Evolutionary conservation across 768 basidiomycete species (phyloP).

Genomic region (Fomitopsis serialis): DNA sequence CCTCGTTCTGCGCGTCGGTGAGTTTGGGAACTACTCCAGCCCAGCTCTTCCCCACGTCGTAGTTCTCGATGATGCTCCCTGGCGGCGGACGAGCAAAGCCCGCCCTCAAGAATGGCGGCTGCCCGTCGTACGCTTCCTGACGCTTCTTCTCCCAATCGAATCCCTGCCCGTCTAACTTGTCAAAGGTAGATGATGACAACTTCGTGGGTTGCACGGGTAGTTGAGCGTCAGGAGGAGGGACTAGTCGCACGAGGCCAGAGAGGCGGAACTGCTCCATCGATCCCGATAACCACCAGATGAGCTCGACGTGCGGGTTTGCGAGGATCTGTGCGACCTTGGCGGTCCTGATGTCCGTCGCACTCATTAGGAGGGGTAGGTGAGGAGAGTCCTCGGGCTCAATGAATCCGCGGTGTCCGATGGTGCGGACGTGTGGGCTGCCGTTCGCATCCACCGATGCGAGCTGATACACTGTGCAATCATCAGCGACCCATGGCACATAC

Average conservation of each 20-base stretch:
- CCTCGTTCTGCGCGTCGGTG: conserved; percentile 31
- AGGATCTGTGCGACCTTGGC: conserved; percentile 61
- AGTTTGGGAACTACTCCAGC: conserved; percentile 48
- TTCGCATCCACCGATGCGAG: conserved; percentile 49
- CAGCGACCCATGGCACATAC: neutral
- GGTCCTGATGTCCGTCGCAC: conserved; percentile 68
- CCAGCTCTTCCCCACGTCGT: conserved; percentile 59
- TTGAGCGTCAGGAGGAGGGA: conserved; percentile 40
- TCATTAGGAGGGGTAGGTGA: conserved; percentile 53
- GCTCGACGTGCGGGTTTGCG: conserved; percentile 45
- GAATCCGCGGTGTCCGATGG: conserved; percentile 57
- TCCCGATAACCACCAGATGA: conserved; percentile 70
- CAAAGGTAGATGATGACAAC: conserved; percentile 10
- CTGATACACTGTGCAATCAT: conserved; percentile 45
- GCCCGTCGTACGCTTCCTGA: conserved; percentile 47
- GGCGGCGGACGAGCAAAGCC: conserved; percentile 67
- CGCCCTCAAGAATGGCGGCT: conserved; percentile 63
- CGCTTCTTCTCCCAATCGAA: conserved; percentile 70
- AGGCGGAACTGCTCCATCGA: conserved; percentile 73
- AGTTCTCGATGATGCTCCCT: conserved; percentile 45
- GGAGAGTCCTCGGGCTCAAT: conserved; percentile 38
- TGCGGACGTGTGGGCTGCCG: conserved; percentile 54
- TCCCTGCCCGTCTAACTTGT: conserved; percentile 12
- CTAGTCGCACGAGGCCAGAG: conserved; percentile 46
- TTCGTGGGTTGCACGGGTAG: conserved; percentile 26